These are phyloP conservation scores for Rhynchospora breviuscula DNA, from an alignment of 176 grass and related monocot genomes.

Conservation along the genomic window DNA sequence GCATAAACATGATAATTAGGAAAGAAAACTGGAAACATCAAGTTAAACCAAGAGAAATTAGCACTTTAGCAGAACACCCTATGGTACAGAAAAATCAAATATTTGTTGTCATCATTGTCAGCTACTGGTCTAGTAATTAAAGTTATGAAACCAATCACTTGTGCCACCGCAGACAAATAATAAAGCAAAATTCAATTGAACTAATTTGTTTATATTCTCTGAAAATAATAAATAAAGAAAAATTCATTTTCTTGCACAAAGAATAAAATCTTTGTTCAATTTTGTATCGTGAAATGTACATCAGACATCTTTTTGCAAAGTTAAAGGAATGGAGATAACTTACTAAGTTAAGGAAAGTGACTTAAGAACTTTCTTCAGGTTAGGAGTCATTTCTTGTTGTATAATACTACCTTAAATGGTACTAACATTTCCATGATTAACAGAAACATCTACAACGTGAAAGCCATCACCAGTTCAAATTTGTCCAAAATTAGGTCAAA, in stretches of 20 bases:
- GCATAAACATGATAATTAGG: neutral
- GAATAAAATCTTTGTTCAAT: neutral
- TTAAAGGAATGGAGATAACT: neutral
- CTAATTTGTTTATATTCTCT: neutral
- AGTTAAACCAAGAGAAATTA: neutral
- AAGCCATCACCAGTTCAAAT: neutral
- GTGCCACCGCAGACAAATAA: neutral
- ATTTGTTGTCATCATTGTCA: neutral
- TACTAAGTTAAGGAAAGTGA: neutral
- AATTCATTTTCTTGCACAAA: neutral
- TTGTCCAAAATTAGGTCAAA: neutral
- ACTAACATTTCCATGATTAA: neutral
- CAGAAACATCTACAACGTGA: neutral
- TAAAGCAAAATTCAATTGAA: neutral
- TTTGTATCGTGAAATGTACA: neutral
- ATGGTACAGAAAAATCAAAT: neutral
- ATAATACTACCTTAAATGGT: neutral
- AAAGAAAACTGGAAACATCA: neutral
- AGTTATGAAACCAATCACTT: neutral
- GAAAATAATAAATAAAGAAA: neutral
- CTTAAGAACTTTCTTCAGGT: conserved; percentile 16
- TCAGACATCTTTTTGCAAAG: neutral
- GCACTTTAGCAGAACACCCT: neutral
- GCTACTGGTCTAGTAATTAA: neutral
- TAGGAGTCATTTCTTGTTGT: neutral